phyloP scores from a whole-genome alignment of 148 eudicot species.

The Chenopodium suecicum region DNA sequence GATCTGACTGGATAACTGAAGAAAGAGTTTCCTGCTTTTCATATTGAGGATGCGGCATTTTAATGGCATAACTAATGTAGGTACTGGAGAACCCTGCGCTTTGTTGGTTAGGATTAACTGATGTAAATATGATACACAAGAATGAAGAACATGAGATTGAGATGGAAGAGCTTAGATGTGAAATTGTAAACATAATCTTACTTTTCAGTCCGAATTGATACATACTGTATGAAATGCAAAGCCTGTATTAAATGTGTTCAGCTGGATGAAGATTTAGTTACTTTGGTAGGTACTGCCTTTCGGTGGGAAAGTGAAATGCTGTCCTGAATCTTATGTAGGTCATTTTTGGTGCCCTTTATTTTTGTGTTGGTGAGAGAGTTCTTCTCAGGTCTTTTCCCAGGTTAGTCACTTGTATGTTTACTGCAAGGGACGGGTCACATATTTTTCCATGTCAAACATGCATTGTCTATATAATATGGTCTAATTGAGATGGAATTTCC shows the following conservation, averaged over 20 bases:
- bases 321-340: not conserved
- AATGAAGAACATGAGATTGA: slow-evolving; percentile 22
- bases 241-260: slow-evolving; percentile 5
- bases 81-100: slow-evolving; percentile 19
- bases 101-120: slow-evolving; percentile 21
- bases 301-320: not conserved
- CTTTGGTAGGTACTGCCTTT: not conserved
- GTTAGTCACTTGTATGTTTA: not conserved
- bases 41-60: slow-evolving; percentile 1
- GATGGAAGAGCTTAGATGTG: slow-evolving; percentile 23
- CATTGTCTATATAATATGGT: not conserved
- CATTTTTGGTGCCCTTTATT: not conserved
- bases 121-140: slow-evolving; percentile 31
- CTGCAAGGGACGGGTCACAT: not conserved
- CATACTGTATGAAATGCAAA: slow-evolving; percentile 22
- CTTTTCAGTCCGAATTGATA: not conserved
- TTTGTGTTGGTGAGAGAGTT: not conserved
- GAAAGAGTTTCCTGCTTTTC: slow-evolving; percentile 1
- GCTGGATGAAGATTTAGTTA: not conserved
- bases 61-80: slow-evolving; percentile 17
- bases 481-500: not conserved
- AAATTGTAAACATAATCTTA: slow-evolving; percentile 14
- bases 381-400: not conserved
- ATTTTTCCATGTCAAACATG: not conserved
- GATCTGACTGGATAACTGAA: slow-evolving; percentile 14